These are phyloP conservation scores for Coemansia nantahalensis DNA, from an alignment of 192 early-diverging fungal genomes.

Conservation along the genomic window DNA sequence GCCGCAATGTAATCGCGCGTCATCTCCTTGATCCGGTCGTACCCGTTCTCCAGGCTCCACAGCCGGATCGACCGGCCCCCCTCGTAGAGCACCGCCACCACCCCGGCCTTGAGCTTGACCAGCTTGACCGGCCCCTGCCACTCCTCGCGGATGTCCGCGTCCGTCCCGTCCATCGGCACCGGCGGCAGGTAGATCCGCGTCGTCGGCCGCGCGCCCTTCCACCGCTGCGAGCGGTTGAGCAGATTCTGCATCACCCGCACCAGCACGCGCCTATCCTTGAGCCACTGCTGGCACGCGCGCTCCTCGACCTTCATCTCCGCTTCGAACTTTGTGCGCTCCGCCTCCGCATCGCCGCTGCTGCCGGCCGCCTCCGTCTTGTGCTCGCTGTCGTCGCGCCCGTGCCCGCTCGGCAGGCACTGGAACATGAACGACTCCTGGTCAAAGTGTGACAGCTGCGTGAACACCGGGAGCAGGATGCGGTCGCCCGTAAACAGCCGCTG, in stretches of 20 bases:
- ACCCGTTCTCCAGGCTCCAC: slow-evolving; percentile 26
- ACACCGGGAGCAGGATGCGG: slow-evolving; percentile 18
- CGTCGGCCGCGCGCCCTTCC: slow-evolving; percentile 23
- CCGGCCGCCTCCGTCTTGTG: too few relatives aligned
- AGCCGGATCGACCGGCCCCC: slow-evolving; percentile 18
- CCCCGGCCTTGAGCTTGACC: slow-evolving; percentile 40
- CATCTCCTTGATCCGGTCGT: slow-evolving; percentile 21
- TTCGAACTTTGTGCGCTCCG: neutral
- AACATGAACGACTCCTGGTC: slow-evolving; percentile 50
- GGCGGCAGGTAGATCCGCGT: slow-evolving; percentile 43
- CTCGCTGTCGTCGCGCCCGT: slow-evolving; percentile 8
- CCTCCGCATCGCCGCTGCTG: too few relatives aligned
- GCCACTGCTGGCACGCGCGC: slow-evolving; percentile 39
- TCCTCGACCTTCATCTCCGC: slow-evolving; percentile 21
- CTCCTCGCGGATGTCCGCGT: slow-evolving; percentile 33
- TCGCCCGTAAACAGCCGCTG: slow-evolving; percentile 25
- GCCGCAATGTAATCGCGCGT: slow-evolving; percentile 10
- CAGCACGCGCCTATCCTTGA: slow-evolving; percentile 29
- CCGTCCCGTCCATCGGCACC: slow-evolving; percentile 35
- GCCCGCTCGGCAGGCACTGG: slow-evolving; percentile 23
- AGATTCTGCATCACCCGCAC: slow-evolving; percentile 31
- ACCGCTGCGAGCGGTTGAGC: slow-evolving; percentile 37
- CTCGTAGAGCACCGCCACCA: slow-evolving; percentile 29
- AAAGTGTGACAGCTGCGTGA: slow-evolving; percentile 39
- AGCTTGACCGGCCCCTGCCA: slow-evolving; percentile 36